phyloP scores from a whole-genome alignment of 2,329 filamentous ascomycete genomes.

The Taxawa tesnikishii region DNA sequence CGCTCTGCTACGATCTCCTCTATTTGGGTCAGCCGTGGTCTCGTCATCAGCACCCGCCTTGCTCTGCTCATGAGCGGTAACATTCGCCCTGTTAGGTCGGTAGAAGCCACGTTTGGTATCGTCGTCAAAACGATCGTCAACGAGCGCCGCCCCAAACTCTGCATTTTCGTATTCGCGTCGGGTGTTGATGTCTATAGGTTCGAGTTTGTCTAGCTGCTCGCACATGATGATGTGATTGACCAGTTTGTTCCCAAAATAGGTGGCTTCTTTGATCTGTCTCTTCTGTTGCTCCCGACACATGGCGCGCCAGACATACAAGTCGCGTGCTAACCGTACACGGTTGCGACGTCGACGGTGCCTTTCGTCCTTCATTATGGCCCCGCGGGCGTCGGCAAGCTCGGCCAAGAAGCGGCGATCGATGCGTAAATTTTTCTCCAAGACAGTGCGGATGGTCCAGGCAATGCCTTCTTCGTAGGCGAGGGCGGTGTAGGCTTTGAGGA shows the following conservation, averaged over 20 bases:
- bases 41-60: too few relatives aligned
- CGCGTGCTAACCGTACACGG: background rate
- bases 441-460: constrained; percentile 15
- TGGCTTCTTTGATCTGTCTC: background rate
- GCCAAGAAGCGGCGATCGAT: constrained; percentile 15
- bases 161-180: too few relatives aligned
- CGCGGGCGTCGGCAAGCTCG: background rate
- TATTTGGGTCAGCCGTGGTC: too few relatives aligned
- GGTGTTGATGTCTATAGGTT: too few relatives aligned
- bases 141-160: too few relatives aligned
- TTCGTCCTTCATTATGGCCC: background rate
- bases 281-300: background rate
- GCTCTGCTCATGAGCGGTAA: too few relatives aligned
- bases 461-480: constrained; percentile 11
- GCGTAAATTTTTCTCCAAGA: constrained; percentile 15
- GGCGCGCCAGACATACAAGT: background rate
- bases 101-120: too few relatives aligned
- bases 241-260: background rate
- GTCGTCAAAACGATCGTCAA: too few relatives aligned
- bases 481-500: constrained; percentile 16
- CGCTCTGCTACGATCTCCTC: too few relatives aligned
- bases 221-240: background rate
- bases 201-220: too few relatives aligned
- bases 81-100: too few relatives aligned
- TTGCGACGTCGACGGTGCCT: background rate